Evolutionary conservation across 1,284 basidiomycete species (phyloP).

Genomic region (Microstroma glucosiphilum): DNA sequence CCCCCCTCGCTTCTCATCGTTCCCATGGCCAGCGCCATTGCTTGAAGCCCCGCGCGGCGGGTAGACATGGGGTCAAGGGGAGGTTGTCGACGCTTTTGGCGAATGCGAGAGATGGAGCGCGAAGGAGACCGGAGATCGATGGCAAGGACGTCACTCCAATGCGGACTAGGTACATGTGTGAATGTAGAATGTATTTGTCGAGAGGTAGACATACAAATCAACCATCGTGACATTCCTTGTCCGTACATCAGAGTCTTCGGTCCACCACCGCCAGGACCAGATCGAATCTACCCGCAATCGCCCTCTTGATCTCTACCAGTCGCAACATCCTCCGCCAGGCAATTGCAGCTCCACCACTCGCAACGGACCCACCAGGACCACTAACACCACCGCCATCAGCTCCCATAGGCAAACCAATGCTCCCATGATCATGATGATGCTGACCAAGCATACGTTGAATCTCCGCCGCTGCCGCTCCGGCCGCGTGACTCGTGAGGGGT

Average conservation of each 20-base stretch:
- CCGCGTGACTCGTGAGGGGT: not conserved
- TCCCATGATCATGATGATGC: not conserved
- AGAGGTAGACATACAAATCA: too few species aligned
- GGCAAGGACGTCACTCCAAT: too few species aligned
- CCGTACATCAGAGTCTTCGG: not conserved
- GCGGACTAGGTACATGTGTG: too few species aligned
- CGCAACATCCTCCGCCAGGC: slow-evolving; percentile 17
- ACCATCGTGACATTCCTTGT: too few species aligned
- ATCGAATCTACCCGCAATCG: slow-evolving; percentile 17
- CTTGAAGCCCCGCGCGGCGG: too few species aligned
- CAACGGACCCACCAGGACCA: not conserved
- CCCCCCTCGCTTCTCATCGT: too few species aligned
- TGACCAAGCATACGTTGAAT: slow-evolving; percentile 1
- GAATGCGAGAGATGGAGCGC: too few species aligned
- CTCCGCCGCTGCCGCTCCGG: slow-evolving; percentile 4
- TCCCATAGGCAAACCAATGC: not conserved
- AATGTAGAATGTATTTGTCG: too few species aligned
- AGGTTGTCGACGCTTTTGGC: too few species aligned
- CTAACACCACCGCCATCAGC: not conserved
- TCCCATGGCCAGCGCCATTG: too few species aligned
- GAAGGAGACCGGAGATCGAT: too few species aligned
- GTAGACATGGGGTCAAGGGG: too few species aligned
- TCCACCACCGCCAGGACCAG: slow-evolving; percentile 19
- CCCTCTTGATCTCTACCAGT: slow-evolving; percentile 19
- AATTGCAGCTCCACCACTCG: slow-evolving; percentile 4